These are phyloP conservation scores for Colletotrichum acutatum DNA, from an alignment of 2,329 filamentous ascomycete species.

Conservation along the genomic window DNA sequence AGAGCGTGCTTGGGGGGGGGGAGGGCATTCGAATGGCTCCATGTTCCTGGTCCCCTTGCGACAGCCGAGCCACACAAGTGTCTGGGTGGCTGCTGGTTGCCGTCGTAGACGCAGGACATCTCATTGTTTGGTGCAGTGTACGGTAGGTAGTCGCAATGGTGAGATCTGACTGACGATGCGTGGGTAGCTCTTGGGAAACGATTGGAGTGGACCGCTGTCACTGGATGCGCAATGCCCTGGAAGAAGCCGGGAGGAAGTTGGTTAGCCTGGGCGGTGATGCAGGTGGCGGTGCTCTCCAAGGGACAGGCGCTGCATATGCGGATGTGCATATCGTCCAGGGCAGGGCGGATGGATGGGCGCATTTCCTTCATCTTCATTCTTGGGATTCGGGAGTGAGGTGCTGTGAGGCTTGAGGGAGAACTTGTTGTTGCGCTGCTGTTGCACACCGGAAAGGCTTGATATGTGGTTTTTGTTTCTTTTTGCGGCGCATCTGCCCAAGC, in stretches of 20 bases:
- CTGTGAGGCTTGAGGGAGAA: background rate
- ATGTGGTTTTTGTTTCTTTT: background rate
- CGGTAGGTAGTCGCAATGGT: background rate
- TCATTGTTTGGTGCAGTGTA: background rate
- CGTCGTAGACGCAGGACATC: background rate
- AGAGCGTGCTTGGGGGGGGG: background rate
- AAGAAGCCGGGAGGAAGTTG: background rate
- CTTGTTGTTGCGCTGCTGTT: too few species aligned
- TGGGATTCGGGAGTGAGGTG: background rate
- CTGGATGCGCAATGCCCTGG: background rate
- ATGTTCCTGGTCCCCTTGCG: background rate
- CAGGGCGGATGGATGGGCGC: background rate
- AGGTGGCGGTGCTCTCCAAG: slow-evolving; percentile 31
- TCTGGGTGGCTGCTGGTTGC: background rate
- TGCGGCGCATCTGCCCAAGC: slow-evolving; percentile 1
- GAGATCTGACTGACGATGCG: slow-evolving; percentile 7
- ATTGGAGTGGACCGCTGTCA: background rate
- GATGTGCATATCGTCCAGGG: slow-evolving; percentile 8
- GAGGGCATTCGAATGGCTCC: background rate
- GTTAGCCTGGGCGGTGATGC: slow-evolving; percentile 29
- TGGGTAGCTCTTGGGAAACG: background rate
- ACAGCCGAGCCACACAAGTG: background rate
- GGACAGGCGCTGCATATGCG: slow-evolving; percentile 15
- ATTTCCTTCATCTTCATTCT: background rate
- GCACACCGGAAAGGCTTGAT: background rate